Evolutionary conservation across 345 rosid genomes (phyloP).

Genomic region (Eucalyptus camaldulensis): DNA sequence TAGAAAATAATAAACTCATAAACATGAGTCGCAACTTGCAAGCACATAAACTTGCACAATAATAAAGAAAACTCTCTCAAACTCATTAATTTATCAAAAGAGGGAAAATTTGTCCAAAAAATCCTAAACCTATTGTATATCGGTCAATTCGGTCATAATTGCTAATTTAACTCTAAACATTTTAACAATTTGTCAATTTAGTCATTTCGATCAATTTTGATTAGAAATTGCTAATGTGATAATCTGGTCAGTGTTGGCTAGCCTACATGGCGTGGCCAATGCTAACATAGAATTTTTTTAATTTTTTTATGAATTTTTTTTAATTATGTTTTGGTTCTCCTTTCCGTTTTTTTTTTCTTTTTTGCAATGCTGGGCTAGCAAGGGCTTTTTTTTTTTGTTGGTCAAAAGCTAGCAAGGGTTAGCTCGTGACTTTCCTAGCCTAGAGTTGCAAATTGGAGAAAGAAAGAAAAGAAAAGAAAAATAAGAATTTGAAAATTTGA

Average conservation of each 20-base stretch:
- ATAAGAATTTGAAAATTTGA: fast-evolving
- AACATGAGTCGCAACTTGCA: background rate
- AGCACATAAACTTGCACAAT: background rate
- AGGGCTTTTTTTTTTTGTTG: too few species aligned
- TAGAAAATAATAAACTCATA: background rate
- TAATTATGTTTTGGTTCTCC: background rate
- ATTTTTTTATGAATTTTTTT: background rate
- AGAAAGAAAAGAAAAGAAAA: too few species aligned
- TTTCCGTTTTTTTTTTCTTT: fast-evolving
- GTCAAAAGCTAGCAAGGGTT: background rate
- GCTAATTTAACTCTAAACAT: fast-evolving
- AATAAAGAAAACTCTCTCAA: background rate
- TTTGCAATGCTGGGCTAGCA: background rate
- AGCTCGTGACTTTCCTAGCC: background rate
- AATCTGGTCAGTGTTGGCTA: fast-evolving
- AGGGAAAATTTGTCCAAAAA: background rate
- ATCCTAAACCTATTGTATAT: fast-evolving
- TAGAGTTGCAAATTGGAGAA: background rate
- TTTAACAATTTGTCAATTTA: too few species aligned
- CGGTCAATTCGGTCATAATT: fast-evolving
- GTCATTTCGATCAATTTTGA: background rate
- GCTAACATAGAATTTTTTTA: too few species aligned
- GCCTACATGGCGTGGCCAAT: too few species aligned
- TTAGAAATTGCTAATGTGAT: too few species aligned
- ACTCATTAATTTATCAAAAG: background rate